Conservation (phyloP, 2,329 filamentous ascomycete genomes). For the Pyrenochaeta sp. region DNA sequence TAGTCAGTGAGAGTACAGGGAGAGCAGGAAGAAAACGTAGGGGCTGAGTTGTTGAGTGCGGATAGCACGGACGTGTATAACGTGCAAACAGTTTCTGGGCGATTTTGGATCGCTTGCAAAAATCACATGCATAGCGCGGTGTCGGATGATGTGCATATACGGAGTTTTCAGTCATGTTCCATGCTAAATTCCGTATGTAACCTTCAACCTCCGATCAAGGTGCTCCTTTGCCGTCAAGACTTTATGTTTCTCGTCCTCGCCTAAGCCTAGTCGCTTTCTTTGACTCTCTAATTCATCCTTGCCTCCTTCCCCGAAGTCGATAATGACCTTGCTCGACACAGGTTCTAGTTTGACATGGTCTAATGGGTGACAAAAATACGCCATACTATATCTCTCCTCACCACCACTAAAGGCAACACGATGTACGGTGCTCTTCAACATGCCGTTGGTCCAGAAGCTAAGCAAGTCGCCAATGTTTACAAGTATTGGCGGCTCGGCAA, state of each 20-base stretch:
- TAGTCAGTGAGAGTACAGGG: slow-evolving; percentile 30
- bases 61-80: not conserved
- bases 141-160: slow-evolving; percentile 1
- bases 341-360: slow-evolving; percentile 62
- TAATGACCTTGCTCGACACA: slow-evolving; percentile 63
- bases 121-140: slow-evolving; percentile 23
- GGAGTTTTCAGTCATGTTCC: not conserved
- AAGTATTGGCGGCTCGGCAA: slow-evolving; percentile 56
- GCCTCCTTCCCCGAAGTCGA: slow-evolving; percentile 46
- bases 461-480: slow-evolving; percentile 78
- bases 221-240: slow-evolving; percentile 67
- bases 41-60: slow-evolving; percentile 18
- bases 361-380: slow-evolving; percentile 70
- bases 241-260: slow-evolving; percentile 48
- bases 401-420: slow-evolving; percentile 75
- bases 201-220: slow-evolving; percentile 64
- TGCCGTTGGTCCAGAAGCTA: slow-evolving; percentile 88
- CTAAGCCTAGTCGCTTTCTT: slow-evolving; percentile 54
- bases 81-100: not conserved
- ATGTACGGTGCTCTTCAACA: slow-evolving; percentile 88
- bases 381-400: slow-evolving; percentile 64
- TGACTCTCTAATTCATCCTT: slow-evolving; percentile 44
- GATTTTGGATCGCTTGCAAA: slow-evolving; percentile 9
- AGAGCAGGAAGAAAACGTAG: slow-evolving; percentile 39
- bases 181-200: slow-evolving; percentile 62